Base-by-base conservation (phyloP, 2,329 filamentous ascomycete species). In the Calonectria pauciramosa region DNA sequence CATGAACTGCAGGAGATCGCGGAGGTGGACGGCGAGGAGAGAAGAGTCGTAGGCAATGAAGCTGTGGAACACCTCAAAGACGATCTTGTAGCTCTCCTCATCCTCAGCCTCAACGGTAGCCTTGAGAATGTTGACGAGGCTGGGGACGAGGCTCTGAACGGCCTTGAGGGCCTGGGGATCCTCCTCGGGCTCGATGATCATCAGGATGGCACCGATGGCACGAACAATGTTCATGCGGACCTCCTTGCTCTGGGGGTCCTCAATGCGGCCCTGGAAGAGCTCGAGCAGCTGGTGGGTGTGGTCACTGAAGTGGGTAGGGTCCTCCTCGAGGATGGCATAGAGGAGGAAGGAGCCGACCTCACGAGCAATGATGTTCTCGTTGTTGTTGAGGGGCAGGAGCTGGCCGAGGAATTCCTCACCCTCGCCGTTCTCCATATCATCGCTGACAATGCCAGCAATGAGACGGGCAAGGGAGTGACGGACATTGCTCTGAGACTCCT, bases 1-100 rank as follows among this genome's bases (percentile, higher is more conserved):
- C 95, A 99, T 99, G 89, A 99, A 98, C 80, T 94, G 92, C 75
- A 98, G 90, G 11, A 99, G 91, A 81, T 98, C 95, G 83, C 94
- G 95, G 82, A 99, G 95, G 87, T 98, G 96, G 70, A 91, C 90
- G 78, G 93, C 94, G 68, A 99, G 89, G 66, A 99, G 91, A 60
- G 95, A 91, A 36, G 95, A 94, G 84, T 98, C 96, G 84, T 95
- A 98, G 77, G 94, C 94, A 69, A 99, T 91, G 81, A 98, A 93
- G 66, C 95, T 97, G 88, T 99, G 97, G 91, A 99, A 98, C 79
- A 98, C 96, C 84, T 99, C 97, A 81, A 99, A 99, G 32, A 95
- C 92, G 83, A 96, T 93, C 89, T 96, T 95, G 80, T 94, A 93
- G 84, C 94, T 94, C 83, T 98, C 96, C 80, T 98, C 96, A 80